phyloP scores from a whole-genome alignment of 106 monocot species.

The Apostasia ramifera region DNA sequence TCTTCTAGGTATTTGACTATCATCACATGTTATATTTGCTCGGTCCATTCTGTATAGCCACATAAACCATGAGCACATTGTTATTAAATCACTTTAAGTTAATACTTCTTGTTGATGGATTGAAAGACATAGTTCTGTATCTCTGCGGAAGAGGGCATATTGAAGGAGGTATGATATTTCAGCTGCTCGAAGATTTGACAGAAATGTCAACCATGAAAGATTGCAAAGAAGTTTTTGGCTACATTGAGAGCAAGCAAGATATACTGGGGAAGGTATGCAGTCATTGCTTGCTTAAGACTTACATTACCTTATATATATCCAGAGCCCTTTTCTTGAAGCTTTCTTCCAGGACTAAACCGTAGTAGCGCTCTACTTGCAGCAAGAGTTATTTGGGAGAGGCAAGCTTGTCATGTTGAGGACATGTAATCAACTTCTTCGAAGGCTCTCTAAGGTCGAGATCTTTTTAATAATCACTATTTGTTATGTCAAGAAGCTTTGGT shows the following conservation, averaged over 20 bases:
- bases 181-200: slow-evolving; percentile 93
- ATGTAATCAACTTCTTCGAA: slow-evolving; percentile 97
- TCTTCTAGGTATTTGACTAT: slow-evolving; percentile 62
- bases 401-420: slow-evolving; percentile 99
- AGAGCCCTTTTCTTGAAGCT: background rate
- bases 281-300: background rate
- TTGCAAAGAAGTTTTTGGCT: slow-evolving; percentile 96
- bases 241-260: slow-evolving; percentile 95
- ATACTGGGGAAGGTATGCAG: slow-evolving; percentile 81
- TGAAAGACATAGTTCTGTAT: slow-evolving; percentile 80
- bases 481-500: too few relatives aligned
- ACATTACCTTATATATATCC: slow-evolving; percentile 1
- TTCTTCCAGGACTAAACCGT: slow-evolving; percentile 4
- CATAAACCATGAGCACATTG: slow-evolving; percentile 2
- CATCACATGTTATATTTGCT: background rate
- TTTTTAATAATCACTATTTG: too few relatives aligned
- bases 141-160: slow-evolving; percentile 95
- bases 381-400: slow-evolving; percentile 96
- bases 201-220: slow-evolving; percentile 99
- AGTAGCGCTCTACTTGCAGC: slow-evolving; percentile 36
- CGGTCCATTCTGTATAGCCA: background rate
- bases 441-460: slow-evolving; percentile 75
- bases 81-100: slow-evolving; percentile 4
- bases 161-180: slow-evolving; percentile 99
- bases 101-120: background rate